Evolutionary conservation across 140 eudicot species (phyloP).

Genomic region (Flaveria floridana): DNA sequence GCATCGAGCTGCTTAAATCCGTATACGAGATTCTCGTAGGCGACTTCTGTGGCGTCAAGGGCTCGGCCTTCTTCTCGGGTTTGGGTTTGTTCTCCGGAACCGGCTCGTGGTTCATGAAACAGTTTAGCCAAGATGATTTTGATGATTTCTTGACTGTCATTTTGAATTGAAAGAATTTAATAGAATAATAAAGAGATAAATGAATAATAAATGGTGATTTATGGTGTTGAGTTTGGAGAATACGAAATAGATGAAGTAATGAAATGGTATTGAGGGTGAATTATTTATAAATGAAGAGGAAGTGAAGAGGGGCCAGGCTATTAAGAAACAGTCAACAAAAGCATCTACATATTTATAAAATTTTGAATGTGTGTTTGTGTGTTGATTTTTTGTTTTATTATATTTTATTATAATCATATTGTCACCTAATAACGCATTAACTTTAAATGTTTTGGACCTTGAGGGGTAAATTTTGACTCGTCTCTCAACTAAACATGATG

Average conservation of each 20-base stretch:
- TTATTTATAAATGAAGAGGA: conserved; percentile 9
- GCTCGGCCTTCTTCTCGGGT: conserved; percentile 1
- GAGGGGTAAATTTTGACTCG: conserved; percentile 18
- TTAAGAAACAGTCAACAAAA: conserved; percentile 31
- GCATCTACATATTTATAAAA: not conserved
- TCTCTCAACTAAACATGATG: conserved; percentile 9
- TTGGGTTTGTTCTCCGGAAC: not conserved
- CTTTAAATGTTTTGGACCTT: not conserved
- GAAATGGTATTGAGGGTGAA: conserved; percentile 27
- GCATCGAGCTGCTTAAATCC: conserved; percentile 51
- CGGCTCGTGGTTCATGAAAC: conserved; percentile 33
- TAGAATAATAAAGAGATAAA: conserved; percentile 8
- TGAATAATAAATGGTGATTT: conserved; percentile 20
- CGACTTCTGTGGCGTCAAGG: conserved; percentile 33
- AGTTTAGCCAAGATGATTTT: conserved; percentile 31
- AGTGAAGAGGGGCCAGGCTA: conserved; percentile 1
- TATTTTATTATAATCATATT: not conserved
- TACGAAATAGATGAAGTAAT: conserved; percentile 14
- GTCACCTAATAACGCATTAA: conserved; percentile 18
- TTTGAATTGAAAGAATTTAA: not conserved
- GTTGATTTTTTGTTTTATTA: too few species aligned
- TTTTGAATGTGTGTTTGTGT: conserved; percentile 10
- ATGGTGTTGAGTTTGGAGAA: conserved; percentile 31
- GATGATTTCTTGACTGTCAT: conserved; percentile 34
- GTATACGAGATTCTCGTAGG: conserved; percentile 45